These are phyloP conservation scores for Pyricularia sp. DNA, from an alignment of 2,329 filamentous ascomycete species.

Conservation along the genomic window DNA sequence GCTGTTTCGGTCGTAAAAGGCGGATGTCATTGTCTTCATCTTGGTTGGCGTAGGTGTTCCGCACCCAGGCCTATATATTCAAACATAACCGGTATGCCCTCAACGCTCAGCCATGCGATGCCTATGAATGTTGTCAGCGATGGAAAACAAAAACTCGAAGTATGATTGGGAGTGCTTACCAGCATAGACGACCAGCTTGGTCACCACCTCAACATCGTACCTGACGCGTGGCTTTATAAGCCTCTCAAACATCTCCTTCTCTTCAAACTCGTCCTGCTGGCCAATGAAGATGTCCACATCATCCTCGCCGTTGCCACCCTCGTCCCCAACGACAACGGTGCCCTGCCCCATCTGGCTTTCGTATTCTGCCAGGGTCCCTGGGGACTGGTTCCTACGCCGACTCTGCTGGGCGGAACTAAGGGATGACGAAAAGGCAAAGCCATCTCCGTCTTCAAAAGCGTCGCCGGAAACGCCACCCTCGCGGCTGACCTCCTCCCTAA, in stretches of 20 bases:
- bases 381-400: slow-evolving; percentile 19
- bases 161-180: slow-evolving; percentile 44
- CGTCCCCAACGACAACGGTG: slow-evolving; percentile 23
- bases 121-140: slow-evolving; percentile 34
- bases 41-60: slow-evolving; percentile 3
- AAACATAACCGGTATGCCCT: slow-evolving; percentile 65
- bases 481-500: slow-evolving; percentile 21
- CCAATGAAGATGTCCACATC: slow-evolving; percentile 27
- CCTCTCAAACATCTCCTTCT: slow-evolving; percentile 74
- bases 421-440: slow-evolving; percentile 13
- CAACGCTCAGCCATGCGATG: slow-evolving; percentile 74
- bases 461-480: slow-evolving; percentile 13
- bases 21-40: background rate
- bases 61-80: slow-evolving; percentile 37
- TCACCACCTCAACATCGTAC: slow-evolving; percentile 98
- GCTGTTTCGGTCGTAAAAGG: background rate
- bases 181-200: slow-evolving; percentile 89
- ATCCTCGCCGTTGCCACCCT: slow-evolving; percentile 18
- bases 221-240: slow-evolving; percentile 80
- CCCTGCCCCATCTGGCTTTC: slow-evolving; percentile 68
- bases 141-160: background rate
- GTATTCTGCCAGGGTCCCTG: slow-evolving; percentile 48
- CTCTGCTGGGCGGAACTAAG: background rate
- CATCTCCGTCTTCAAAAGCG: slow-evolving; percentile 9
- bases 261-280: slow-evolving; percentile 45